Percentiles rank a stretch among this genome's conserved stretches.
Conservation (phyloP, 345 rosid species). For the Rubroshorea leprosula region DNA sequence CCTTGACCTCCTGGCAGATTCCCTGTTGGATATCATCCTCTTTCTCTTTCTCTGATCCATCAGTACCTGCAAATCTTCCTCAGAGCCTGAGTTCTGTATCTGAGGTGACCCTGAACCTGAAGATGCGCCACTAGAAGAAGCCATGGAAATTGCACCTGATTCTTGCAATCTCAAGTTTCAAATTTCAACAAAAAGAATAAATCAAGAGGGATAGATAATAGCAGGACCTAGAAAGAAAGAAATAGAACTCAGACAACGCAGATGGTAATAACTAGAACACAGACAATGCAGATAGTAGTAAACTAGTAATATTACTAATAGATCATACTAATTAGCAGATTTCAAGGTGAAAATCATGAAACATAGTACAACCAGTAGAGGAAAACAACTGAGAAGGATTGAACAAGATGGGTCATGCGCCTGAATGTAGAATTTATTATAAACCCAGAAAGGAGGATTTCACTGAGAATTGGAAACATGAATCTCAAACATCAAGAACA, state of each 20-base stretch:
- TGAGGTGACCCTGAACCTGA: conserved; percentile 58
- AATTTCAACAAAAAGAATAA: neutral
- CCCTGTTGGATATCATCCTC: conserved; percentile 89
- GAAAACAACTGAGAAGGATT: conserved; percentile 98
- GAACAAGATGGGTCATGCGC: conserved; percentile 97
- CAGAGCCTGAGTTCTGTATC: conserved; percentile 62
- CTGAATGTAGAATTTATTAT: conserved; percentile 78
- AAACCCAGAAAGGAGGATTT: conserved; percentile 66
- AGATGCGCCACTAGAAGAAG: conserved; percentile 57
- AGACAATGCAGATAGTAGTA: conserved; percentile 8
- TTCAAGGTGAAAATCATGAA: conserved; percentile 45
- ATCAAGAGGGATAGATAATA: conserved; percentile 12
- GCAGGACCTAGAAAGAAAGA: conserved; percentile 32
- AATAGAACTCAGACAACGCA: conserved; percentile 33
- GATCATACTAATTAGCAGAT: conserved; percentile 12
- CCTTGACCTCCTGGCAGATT: conserved; percentile 92
- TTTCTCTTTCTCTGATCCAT: conserved; percentile 88
- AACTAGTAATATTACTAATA: conserved; percentile 8
- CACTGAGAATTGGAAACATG: conserved; percentile 97
- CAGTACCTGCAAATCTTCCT: conserved; percentile 41
- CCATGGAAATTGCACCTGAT: conserved; percentile 45
- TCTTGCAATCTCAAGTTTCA: neutral
- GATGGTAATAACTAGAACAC: conserved; percentile 8
- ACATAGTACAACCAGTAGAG: conserved; percentile 98
- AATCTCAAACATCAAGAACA: conserved; percentile 85